Evolutionary conservation across 306 rosid species (phyloP), one percentile per base, ranked within the genome.

Genomic region (Rubus idaeus): DNA sequence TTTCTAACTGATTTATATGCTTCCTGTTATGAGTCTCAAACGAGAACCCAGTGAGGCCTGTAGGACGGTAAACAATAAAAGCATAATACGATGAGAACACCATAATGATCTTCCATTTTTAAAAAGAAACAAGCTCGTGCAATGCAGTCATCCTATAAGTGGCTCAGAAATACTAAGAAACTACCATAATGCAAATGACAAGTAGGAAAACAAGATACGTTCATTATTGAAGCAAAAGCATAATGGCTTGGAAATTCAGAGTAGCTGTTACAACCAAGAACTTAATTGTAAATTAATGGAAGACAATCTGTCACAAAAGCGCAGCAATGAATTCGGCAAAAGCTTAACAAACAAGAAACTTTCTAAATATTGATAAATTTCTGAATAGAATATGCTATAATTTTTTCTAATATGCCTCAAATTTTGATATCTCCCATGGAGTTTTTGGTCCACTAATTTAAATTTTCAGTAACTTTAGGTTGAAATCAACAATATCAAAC

Each of bases 1-100:
- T 70, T 75, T 76, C 75, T 78, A 52, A 68, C 75, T n/a, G 68
- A 70, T 45, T 30, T 58, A 47, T 30, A 63, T 26, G 65, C 67
- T 40, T 20, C 35, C 45, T 8, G 39, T 35, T 35, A 46, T 55
- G 70, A 70, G 71, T 72, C 78, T 75, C 63, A 56, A 21, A 70
- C 14, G 74, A 68, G 55, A 49, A 56, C 67, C 57, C 60, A 60
- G 64, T 11, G 60, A 50, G 49, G 16, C 50, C 66, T 41, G 55
- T 46, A 14, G 60, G 26, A 39, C 51, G 45, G 11, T 66, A 8
- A 30, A 68, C 39, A 42, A 45, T 7, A 58, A 52, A 69, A 52
- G 46, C 30, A 10, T 2, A 40, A 75, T 9, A 18, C 7, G 10
- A 42, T 12, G 8, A 74, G 4, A 47, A n/a, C 8, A 63, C 18